phyloP scores from a whole-genome alignment of 148 eudicot species.

The Talinum fruticosum region DNA sequence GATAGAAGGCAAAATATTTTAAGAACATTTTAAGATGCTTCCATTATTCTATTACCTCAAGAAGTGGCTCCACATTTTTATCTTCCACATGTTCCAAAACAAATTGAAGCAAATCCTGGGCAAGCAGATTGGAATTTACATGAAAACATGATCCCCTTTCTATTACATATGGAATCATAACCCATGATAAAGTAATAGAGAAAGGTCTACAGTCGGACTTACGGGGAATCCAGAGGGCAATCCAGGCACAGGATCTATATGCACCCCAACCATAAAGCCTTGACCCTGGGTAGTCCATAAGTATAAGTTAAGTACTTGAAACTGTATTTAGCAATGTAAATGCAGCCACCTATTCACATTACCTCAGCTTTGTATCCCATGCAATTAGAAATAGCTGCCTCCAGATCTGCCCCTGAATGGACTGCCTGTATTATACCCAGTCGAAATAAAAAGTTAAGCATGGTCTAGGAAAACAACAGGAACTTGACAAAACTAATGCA shows the following conservation, averaged over 20 bases:
- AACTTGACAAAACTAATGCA: neutral
- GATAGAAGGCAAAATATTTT: neutral
- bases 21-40: neutral
- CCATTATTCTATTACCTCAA: constrained; percentile 53
- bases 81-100: constrained; percentile 80
- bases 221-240: constrained; percentile 91
- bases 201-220: constrained; percentile 7
- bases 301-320: neutral
- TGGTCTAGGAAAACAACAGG: neutral
- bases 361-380: constrained; percentile 92
- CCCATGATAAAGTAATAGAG: neutral
- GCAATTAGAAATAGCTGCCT: constrained; percentile 81
- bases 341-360: constrained; percentile 17
- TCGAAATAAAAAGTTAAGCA: neutral
- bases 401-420: constrained; percentile 99
- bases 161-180: neutral
- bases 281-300: constrained; percentile 58
- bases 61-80: constrained; percentile 74
- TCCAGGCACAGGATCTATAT: constrained; percentile 84
- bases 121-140: constrained; percentile 14
- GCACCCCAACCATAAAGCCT: constrained; percentile 99
- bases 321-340: constrained; percentile 10
- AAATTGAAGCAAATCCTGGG: constrained; percentile 80
- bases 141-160: neutral
- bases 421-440: constrained; percentile 65